These are phyloP conservation scores for Xerocomellus amylosporus DNA, from an alignment of 768 basidiomycete genomes.

Conservation along the genomic window DNA sequence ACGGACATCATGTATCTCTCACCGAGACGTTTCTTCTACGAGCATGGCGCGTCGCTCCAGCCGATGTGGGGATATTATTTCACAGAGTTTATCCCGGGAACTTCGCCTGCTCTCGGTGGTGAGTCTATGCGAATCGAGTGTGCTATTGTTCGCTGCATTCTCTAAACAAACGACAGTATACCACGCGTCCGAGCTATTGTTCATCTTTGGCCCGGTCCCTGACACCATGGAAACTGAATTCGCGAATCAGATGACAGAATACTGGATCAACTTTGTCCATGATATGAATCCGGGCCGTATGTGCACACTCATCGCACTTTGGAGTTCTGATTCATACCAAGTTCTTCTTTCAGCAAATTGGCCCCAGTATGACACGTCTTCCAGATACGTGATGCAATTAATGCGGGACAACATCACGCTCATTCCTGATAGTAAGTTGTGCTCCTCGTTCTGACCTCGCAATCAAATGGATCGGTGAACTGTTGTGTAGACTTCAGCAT, in stretches of 20 bases:
- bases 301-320: slow-evolving; percentile 14
- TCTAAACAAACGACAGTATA: slow-evolving; percentile 11
- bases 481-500: slow-evolving; percentile 6
- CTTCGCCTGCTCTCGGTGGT: slow-evolving; percentile 49
- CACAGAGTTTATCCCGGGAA: slow-evolving; percentile 55
- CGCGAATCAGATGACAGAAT: slow-evolving; percentile 47
- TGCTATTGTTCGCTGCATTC: neutral
- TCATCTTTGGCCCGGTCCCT: slow-evolving; percentile 41
- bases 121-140: slow-evolving; percentile 4
- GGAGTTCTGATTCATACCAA: neutral
- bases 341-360: slow-evolving; percentile 29
- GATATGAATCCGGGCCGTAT: slow-evolving; percentile 55
- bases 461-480: neutral
- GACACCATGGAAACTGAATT: slow-evolving; percentile 43
- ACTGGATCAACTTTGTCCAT: slow-evolving; percentile 55
- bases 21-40: slow-evolving; percentile 48
- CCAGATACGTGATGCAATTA: slow-evolving; percentile 46
- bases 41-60: slow-evolving; percentile 45
- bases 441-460: neutral
- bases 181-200: slow-evolving; percentile 11
- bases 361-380: slow-evolving; percentile 40
- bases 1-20: slow-evolving; percentile 56
- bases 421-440: slow-evolving; percentile 47
- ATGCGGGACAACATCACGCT: slow-evolving; percentile 50
- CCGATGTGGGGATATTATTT: slow-evolving; percentile 56